These are phyloP conservation scores for Nakaseomyces uthaithaninus DNA, from an alignment of 1,139 yeast genomes.

Conservation along the genomic window DNA sequence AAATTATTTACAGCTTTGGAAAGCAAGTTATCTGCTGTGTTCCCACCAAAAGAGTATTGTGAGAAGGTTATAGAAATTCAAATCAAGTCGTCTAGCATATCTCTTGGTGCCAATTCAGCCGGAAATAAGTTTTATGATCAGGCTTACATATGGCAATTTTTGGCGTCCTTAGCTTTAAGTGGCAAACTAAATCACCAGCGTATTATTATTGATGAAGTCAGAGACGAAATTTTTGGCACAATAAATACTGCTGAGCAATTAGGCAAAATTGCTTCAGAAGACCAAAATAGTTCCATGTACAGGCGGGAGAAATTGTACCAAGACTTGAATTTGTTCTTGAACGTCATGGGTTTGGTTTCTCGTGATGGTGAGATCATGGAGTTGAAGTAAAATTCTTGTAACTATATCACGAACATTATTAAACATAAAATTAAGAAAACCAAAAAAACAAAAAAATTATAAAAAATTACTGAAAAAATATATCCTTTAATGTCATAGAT, in stretches of 20 bases:
- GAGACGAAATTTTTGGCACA: conserved; percentile 88
- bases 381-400: conserved; percentile 25
- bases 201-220: conserved; percentile 86
- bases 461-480: conserved; percentile 1
- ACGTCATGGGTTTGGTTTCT: conserved; percentile 94
- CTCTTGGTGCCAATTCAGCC: conserved; percentile 8
- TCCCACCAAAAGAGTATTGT: conserved; percentile 56
- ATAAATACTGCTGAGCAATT: conserved; percentile 74
- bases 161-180: conserved; percentile 88
- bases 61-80: conserved; percentile 16
- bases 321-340: conserved; percentile 84
- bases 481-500: background rate
- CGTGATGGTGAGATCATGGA: conserved; percentile 46
- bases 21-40: conserved; percentile 66
- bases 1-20: conserved; percentile 72
- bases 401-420: conserved; percentile 4
- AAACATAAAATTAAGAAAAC: background rate
- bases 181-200: conserved; percentile 92
- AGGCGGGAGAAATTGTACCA: conserved; percentile 60
- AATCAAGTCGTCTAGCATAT: conserved; percentile 7
- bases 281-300: conserved; percentile 42
- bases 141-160: conserved; percentile 92
- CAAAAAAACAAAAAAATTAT: background rate
- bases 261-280: conserved; percentile 33
- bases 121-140: conserved; percentile 46